Conservation (phyloP, 192 early-diverging fungal genomes). For the Paraglomus occultum region DNA sequence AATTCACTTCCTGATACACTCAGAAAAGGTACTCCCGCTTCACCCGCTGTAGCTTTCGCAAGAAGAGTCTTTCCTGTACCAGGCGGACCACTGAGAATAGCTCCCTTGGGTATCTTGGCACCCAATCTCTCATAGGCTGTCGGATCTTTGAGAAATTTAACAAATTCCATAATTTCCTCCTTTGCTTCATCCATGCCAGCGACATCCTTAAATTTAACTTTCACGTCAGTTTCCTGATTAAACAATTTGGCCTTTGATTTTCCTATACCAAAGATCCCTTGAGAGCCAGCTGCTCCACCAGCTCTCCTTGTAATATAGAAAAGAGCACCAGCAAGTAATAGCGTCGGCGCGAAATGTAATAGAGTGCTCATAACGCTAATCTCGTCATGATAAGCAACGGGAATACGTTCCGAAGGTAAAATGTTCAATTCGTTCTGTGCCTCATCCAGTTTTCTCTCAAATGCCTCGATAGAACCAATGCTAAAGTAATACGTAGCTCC, state of each 20-base stretch:
- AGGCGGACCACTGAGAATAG: conserved; percentile 89
- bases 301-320: conserved; percentile 85
- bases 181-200: conserved; percentile 99
- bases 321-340: conserved; percentile 85
- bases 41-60: conserved; percentile 98
- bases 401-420: conserved; percentile 85
- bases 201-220: conserved; percentile 98
- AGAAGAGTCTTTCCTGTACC: conserved; percentile 99
- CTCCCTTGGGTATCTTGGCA: conserved; percentile 99
- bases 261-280: conserved; percentile 95
- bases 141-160: conserved; percentile 98
- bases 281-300: conserved; percentile 56
- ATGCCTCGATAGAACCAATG: conserved; percentile 92
- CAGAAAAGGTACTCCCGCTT: conserved; percentile 96
- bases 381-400: conserved; percentile 88
- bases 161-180: conserved; percentile 99
- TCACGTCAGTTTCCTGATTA: conserved; percentile 95
- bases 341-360: conserved; percentile 90
- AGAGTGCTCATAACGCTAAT: conserved; percentile 68
- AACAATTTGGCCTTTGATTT: conserved; percentile 95
- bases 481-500: conserved; percentile 72
- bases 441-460: conserved; percentile 86
- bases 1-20: conserved; percentile 99
- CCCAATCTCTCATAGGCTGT: conserved; percentile 87
- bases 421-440: conserved; percentile 93